Evolutionary conservation across 2,329 filamentous ascomycete species (phyloP), one percentile per base, ranked within the genome.

Genomic region (Xylariaceae sp.): DNA sequence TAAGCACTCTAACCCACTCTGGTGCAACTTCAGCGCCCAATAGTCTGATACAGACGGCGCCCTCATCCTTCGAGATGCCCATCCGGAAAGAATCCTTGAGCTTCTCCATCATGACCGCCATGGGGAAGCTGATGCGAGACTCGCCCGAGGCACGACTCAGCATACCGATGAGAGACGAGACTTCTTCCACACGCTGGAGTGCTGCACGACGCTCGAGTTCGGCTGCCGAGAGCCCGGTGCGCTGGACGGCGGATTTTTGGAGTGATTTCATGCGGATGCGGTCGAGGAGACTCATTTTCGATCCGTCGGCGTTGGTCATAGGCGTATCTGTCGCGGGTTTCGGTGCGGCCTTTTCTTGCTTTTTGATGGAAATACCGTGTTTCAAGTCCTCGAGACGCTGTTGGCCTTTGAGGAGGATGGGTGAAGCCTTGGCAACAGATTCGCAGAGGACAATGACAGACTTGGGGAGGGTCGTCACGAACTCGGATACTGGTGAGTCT

Each of bases 191-290:
- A 10, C 87, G 81, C 60, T 87, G 82, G 19, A 89, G 73, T 0
- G 88, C 88, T 3, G 83, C 80, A 13, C 77, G 79, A 12, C 86
- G 84, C 56, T 80, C 73, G 3, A 88, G 71, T 60, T 84, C 77
- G 16, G 75, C 78, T 18, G 78, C 74, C 0, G 79, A 73, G 0
- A 79, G 75, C 0, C 77, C 79, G 1, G 68, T 60, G 52, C 75
- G 51, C 53, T 71, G 47, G 60, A 77, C 55, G 59, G 75, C 65
- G 55, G 73, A 63, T 66, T 80, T 66, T 66, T 80, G 75, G 59
- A 78, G 69, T 60, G 88, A 82, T 73, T 93, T 93, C 49, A 80
- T 76, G 57, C 87, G 85, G 57, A 95, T 81, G 45, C 88, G 86
- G 67, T 92, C 88, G 51, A 94, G 77, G 19, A 95, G 81, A 48